Percentiles rank a stretch among this genome's conserved stretches.
phyloP scores from a whole-genome alignment of 2,329 filamentous ascomycete genomes.

The Didymella pinodella region DNA sequence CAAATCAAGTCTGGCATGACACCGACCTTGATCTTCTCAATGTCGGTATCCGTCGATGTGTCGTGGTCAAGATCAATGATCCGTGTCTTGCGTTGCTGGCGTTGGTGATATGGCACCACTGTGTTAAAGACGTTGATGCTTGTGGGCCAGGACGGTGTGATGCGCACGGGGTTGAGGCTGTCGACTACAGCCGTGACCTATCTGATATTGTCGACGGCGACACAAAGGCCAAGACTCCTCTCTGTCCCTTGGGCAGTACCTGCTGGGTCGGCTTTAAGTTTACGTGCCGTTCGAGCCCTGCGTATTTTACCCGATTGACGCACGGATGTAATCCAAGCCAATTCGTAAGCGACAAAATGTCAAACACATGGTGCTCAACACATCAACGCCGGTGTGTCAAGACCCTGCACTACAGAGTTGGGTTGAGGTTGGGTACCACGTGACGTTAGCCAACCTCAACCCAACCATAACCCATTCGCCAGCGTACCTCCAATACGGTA shows the following conservation, averaged over 20 bases:
- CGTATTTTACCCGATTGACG: too few relatives aligned
- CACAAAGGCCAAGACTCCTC: constrained; percentile 36
- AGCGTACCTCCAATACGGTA: not conserved
- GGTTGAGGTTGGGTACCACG: too few relatives aligned
- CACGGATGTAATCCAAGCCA: too few relatives aligned
- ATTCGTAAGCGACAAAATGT: too few relatives aligned
- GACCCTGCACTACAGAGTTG: too few relatives aligned
- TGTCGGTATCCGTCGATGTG: constrained; percentile 37
- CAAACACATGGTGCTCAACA: too few relatives aligned
- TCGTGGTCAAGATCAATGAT: constrained; percentile 40
- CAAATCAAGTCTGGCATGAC: constrained; percentile 34
- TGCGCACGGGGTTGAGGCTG: constrained; percentile 24
- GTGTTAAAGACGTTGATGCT: not conserved
- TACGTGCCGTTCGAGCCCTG: too few relatives aligned
- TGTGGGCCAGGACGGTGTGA: too few relatives aligned
- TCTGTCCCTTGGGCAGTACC: not conserved
- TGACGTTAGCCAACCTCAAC: too few relatives aligned
- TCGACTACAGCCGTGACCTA: constrained; percentile 25
- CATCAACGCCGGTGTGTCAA: too few relatives aligned
- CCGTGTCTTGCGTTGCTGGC: constrained; percentile 42
- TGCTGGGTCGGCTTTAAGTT: too few relatives aligned
- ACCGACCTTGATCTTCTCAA: constrained; percentile 34
- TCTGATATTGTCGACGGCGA: not conserved
- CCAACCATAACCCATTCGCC: too few relatives aligned
- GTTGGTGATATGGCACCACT: constrained; percentile 34